Base-by-base conservation (phyloP, 352 stramenopile genomes). In the Globisporangium spinosum region DNA sequence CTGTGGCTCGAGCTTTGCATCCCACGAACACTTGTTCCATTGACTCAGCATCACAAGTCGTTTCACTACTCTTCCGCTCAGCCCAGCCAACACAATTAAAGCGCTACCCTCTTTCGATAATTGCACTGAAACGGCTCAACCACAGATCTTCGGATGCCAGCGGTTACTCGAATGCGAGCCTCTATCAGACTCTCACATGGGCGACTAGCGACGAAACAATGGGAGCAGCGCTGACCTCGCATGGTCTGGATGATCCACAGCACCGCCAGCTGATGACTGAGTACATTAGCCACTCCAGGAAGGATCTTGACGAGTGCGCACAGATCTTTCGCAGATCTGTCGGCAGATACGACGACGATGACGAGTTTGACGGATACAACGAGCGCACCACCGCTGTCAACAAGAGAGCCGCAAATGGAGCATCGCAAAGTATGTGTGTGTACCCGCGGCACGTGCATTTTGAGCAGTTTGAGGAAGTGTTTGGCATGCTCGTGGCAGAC, bases 381-480 rank as follows among this genome's bases (percentile, higher is more conserved):
- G 34, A 51, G 17, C 34, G 27, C 6, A 49, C 8, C 32, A n/a
- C 22, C 54, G 13, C 12, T 15, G 10, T 27, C 13, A 40, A 27
- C 27, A 58, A 58, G 53, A 51, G 22, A 32, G 34, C 63, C 15
- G 12, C 56, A 57, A 64, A 22, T 38, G 17, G 63, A 22, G 64
- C 58, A 20, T 38, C 58, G 10, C 25, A 55, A 17, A 49, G 4
- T 10, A 17, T 22, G 43, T 49, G 2, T 49, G 17, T 49, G 13
- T 90, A 90, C 67, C 72, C 81, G 7, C 80, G 82, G 9, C 75
- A 80, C 58, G 66, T 94, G 35, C 69, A 74, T 22, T 69, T 76
- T 7, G 13, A 58, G 13, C 76, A 89, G 35, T 94, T 94, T 68
- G 82, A 92, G 51, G 85, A 94, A 45, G 70, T 94, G 2, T 92